Evolutionary conservation across 441 rosid species (phyloP).

Genomic region (Bocquillonia castaneifolia): DNA sequence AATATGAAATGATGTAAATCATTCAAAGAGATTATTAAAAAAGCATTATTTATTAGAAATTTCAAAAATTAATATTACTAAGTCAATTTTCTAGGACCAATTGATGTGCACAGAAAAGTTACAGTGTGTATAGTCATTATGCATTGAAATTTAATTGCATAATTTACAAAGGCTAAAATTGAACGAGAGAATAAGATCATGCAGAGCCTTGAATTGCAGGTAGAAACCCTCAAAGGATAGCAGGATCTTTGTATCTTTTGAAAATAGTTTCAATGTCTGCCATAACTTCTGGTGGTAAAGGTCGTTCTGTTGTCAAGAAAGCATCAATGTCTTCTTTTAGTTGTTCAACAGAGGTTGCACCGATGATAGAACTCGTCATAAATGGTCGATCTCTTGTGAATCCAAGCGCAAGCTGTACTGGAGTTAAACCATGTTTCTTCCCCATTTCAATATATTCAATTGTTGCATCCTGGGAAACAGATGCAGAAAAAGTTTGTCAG

Average conservation of each 20-base stretch:
- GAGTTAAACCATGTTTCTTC: conserved; percentile 67
- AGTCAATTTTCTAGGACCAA: too few relatives aligned
- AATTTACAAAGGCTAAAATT: conserved; percentile 8
- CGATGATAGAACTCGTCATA: conserved; percentile 78
- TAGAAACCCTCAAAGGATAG: conserved; percentile 29
- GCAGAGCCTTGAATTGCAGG: neutral
- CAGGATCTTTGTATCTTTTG: conserved; percentile 76
- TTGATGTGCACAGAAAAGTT: too few relatives aligned
- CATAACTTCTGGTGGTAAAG: conserved; percentile 56
- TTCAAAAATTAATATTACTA: too few relatives aligned
- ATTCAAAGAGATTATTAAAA: too few relatives aligned
- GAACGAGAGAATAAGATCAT: neutral
- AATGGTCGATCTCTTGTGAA: conserved; percentile 75
- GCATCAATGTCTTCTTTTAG: conserved; percentile 82
- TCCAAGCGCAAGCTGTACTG: conserved; percentile 70
- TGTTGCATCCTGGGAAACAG: conserved; percentile 62
- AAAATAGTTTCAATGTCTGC: conserved; percentile 59
- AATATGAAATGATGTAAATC: too few relatives aligned
- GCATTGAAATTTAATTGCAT: too few relatives aligned
- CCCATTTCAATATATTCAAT: conserved; percentile 55
- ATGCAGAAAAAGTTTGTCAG: neutral
- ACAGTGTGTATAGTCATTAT: too few relatives aligned
- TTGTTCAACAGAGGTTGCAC: conserved; percentile 73
- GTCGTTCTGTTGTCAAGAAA: conserved; percentile 57
- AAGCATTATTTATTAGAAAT: too few relatives aligned